Conservation (phyloP, 352 stramenopile genomes). For the Phytopythium montanum region DNA sequence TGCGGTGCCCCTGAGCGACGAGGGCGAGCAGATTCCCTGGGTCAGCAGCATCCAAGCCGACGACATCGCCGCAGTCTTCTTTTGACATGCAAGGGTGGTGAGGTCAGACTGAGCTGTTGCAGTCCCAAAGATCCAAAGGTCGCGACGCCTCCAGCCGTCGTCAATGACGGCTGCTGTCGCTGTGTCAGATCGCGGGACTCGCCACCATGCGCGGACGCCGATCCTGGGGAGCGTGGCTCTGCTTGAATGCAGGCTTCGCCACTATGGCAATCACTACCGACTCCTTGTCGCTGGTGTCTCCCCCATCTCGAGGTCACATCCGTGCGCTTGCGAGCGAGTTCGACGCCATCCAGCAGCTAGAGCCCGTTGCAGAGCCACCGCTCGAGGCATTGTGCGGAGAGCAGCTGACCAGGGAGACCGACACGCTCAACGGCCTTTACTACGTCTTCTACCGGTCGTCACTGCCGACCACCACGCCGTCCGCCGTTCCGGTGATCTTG, state of each 20-base stretch:
- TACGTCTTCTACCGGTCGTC: slow-evolving; percentile 75
- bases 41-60: not conserved
- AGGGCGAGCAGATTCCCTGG: not conserved
- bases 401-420: slow-evolving; percentile 46
- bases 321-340: slow-evolving; percentile 29
- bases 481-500: slow-evolving; percentile 84
- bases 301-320: slow-evolving; percentile 1
- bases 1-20: not conserved
- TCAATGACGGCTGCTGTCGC: not conserved
- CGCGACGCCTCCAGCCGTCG: not conserved
- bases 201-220: not conserved
- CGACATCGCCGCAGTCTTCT: slow-evolving; percentile 5
- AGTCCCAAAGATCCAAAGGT: not conserved
- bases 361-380: slow-evolving; percentile 10
- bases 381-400: slow-evolving; percentile 59
- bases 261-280: no score
- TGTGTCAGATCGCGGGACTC: not conserved
- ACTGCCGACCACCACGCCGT: not conserved
- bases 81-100: not conserved
- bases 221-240: not conserved
- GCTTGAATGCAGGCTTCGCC: not conserved
- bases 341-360: not conserved
- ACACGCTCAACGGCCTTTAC: slow-evolving; percentile 59
- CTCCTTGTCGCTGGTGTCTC: not conserved
- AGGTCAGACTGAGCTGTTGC: not conserved